Evolutionary conservation across 148 eudicot species (phyloP).

Genomic region (Nepenthes mirabilis): DNA sequence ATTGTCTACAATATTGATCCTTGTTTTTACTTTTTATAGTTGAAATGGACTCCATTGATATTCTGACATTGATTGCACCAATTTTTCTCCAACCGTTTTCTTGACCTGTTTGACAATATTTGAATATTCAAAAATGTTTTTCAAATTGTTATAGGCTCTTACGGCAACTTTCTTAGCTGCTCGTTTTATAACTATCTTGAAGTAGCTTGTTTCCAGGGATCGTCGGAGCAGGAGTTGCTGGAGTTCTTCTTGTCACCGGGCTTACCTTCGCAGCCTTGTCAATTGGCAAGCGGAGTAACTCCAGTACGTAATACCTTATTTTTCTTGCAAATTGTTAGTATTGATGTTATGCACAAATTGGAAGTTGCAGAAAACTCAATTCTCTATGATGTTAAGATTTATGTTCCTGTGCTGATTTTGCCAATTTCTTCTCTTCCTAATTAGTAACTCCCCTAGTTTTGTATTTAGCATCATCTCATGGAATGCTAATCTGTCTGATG

Average conservation of each 20-base stretch:
- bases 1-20: not conserved
- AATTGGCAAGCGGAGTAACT: constrained; percentile 36
- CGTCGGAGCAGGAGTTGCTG: constrained; percentile 72
- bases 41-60: not conserved
- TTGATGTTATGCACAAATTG: not conserved
- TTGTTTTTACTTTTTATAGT: constrained; percentile 1
- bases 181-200: constrained; percentile 37
- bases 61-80: too few relatives aligned
- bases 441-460: not conserved
- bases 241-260: constrained; percentile 65
- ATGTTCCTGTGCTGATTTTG: not conserved
- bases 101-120: too few relatives aligned
- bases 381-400: too few relatives aligned
- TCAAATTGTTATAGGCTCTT: too few relatives aligned
- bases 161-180: not conserved
- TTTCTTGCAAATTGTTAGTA: not conserved
- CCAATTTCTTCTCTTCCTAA: not conserved
- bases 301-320: constrained; percentile 42
- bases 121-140: too few relatives aligned
- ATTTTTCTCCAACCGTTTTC: too few relatives aligned
- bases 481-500: not conserved
- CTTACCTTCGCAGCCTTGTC: constrained; percentile 64
- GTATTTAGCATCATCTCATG: too few relatives aligned
- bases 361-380: not conserved
- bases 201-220: constrained; percentile 77